These are phyloP conservation scores for Colletotrichum trifolii DNA, from an alignment of 2,329 filamentous ascomycete genomes.

Conservation along the genomic window DNA sequence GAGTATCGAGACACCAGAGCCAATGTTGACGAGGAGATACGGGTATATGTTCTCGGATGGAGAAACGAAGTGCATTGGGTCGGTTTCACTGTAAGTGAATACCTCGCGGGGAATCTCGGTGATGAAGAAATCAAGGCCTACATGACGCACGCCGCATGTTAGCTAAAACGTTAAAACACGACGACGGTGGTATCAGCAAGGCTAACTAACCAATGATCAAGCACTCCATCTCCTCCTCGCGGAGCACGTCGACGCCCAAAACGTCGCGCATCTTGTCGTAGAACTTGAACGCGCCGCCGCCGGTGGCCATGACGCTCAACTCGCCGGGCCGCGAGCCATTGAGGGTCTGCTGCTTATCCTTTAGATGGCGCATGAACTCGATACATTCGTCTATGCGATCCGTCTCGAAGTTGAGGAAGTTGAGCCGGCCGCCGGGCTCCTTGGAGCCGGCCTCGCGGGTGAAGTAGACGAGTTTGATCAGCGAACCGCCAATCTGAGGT, in stretches of 20 bases:
- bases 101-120: slow-evolving; percentile 97
- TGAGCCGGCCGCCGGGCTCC: slow-evolving; percentile 87
- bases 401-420: slow-evolving; percentile 97
- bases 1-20: slow-evolving; percentile 95
- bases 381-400: slow-evolving; percentile 94
- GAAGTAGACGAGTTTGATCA: slow-evolving; percentile 98
- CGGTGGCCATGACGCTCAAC: slow-evolving; percentile 93
- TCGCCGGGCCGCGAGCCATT: slow-evolving; percentile 79
- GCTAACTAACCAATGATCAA: slow-evolving; percentile 83
- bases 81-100: slow-evolving; percentile 92
- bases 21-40: slow-evolving; percentile 97
- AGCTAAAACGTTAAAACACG: too few species aligned
- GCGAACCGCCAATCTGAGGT: slow-evolving; percentile 87
- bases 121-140: slow-evolving; percentile 97
- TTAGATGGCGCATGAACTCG: slow-evolving; percentile 87
- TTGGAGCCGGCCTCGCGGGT: slow-evolving; percentile 84
- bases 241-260: slow-evolving; percentile 85
- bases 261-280: slow-evolving; percentile 90
- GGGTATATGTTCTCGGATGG: slow-evolving; percentile 88
- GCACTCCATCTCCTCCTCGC: slow-evolving; percentile 99
- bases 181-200: neutral
- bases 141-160: neutral
- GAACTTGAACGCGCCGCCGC: slow-evolving; percentile 95
- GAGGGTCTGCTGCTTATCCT: slow-evolving; percentile 81
- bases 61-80: slow-evolving; percentile 89